These are phyloP conservation scores for Saxispiralis lemnorum DNA, from an alignment of 495 filamentous ascomycete genomes.

Conservation along the genomic window DNA sequence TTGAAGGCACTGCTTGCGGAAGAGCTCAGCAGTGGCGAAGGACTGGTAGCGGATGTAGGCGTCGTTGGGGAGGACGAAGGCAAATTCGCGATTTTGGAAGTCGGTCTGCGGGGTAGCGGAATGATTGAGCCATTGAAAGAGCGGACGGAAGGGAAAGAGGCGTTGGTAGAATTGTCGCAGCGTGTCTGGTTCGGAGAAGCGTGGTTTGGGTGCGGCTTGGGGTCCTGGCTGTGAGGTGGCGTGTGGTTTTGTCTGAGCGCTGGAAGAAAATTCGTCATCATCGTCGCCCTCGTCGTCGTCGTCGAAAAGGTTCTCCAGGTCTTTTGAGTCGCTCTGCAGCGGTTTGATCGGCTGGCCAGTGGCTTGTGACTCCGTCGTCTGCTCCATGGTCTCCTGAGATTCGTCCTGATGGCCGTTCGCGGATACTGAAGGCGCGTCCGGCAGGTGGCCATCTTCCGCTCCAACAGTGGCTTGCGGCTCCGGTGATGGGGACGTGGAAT, in stretches of 20 bases:
- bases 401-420: neutral
- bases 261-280: conserved; percentile 57
- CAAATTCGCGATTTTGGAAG: conserved; percentile 86
- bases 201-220: conserved; percentile 20
- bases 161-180: conserved; percentile 89
- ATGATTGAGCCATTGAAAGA: conserved; percentile 98
- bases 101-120: conserved; percentile 67
- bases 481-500: conserved; percentile 15
- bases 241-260: conserved; percentile 23
- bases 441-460: conserved; percentile 10
- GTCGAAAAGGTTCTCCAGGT: conserved; percentile 65
- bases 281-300: conserved; percentile 63
- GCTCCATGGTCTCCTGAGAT: neutral
- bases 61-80: conserved; percentile 76
- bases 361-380: neutral
- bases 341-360: neutral
- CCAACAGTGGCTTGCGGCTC: neutral
- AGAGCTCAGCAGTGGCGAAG: conserved; percentile 65
- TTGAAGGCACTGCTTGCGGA: conserved; percentile 77
- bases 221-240: conserved; percentile 10
- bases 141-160: conserved; percentile 82
- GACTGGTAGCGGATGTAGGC: conserved; percentile 86
- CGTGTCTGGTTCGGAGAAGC: conserved; percentile 53
- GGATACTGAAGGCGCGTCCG: conserved; percentile 9
- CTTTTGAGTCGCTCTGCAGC: conserved; percentile 16